These are phyloP conservation scores for Claviceps sp. DNA, from an alignment of 2,329 filamentous ascomycete species.

Conservation along the genomic window DNA sequence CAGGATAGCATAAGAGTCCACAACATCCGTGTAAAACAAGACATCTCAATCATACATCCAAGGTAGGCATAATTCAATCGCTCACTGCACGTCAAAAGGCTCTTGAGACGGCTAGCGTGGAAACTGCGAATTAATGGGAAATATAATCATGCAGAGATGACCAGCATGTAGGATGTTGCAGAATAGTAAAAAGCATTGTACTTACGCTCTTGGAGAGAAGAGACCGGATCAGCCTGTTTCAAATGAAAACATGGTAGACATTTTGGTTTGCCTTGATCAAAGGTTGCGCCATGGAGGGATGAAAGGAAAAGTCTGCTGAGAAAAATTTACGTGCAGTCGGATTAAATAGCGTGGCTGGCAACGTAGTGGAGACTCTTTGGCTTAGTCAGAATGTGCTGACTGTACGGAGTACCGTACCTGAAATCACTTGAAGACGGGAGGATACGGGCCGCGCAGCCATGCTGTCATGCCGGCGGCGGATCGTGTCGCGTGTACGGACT, in stretches of 20 bases:
- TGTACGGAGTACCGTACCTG: too few relatives aligned
- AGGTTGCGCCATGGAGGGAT: neutral
- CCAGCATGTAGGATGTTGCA: neutral
- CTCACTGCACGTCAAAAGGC: slow-evolving; percentile 5
- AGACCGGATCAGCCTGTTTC: neutral
- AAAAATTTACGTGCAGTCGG: neutral
- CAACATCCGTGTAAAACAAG: neutral
- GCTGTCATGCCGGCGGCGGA: too few relatives aligned
- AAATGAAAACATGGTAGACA: neutral
- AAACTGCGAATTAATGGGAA: slow-evolving; percentile 5
- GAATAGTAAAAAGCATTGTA: neutral
- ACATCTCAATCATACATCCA: slow-evolving; percentile 4
- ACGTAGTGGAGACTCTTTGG: neutral
- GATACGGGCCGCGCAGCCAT: too few relatives aligned
- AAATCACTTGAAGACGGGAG: too few relatives aligned
- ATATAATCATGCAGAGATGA: slow-evolving; percentile 3
- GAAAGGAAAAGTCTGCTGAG: neutral
- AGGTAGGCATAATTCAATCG: slow-evolving; percentile 5
- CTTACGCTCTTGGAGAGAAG: neutral
- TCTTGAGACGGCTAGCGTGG: slow-evolving; percentile 5
- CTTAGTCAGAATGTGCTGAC: neutral
- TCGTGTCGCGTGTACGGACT: too few relatives aligned
- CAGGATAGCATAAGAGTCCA: neutral
- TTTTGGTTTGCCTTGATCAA: neutral
- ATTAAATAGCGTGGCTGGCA: neutral